Evolutionary conservation across 306 rosid species (phyloP).

Genomic region (Prunus kanzakura): DNA sequence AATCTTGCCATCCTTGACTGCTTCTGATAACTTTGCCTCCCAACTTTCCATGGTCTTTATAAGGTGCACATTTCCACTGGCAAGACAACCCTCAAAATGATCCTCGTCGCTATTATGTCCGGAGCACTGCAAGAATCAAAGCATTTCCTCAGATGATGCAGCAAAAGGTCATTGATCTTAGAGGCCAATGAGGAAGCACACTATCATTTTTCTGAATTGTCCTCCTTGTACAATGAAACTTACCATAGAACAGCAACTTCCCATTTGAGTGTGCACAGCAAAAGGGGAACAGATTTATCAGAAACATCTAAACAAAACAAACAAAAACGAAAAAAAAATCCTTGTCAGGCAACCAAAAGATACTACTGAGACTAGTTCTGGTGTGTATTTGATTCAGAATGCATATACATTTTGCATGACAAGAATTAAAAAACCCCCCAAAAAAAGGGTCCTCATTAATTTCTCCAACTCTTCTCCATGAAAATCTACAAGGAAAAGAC

Average conservation of each 20-base stretch:
- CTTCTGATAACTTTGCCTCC: constrained; percentile 72
- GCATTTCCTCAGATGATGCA: constrained; percentile 7
- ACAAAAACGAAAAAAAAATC: neutral
- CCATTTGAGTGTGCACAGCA: constrained; percentile 44
- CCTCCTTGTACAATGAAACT: constrained; percentile 10
- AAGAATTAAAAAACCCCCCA: neutral
- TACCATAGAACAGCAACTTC: constrained; percentile 63
- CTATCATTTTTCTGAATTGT: neutral
- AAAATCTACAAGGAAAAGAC: neutral
- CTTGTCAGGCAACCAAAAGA: neutral
- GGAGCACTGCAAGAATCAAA: constrained; percentile 14
- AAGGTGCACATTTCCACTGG: constrained; percentile 59
- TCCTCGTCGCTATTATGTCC: constrained; percentile 11
- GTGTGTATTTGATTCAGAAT: neutral
- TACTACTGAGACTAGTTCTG: neutral
- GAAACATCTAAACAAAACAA: neutral
- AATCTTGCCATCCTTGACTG: constrained; percentile 59
- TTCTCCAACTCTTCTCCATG: neutral
- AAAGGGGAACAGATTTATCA: neutral
- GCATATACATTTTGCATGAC: neutral
- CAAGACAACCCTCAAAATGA: constrained; percentile 32
- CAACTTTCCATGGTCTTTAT: constrained; percentile 61
- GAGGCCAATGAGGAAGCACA: neutral
- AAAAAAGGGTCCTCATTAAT: neutral
- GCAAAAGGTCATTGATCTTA: neutral